Conservation (phyloP, 1,284 basidiomycete species). For the Lentinula novae-zelandiae region DNA sequence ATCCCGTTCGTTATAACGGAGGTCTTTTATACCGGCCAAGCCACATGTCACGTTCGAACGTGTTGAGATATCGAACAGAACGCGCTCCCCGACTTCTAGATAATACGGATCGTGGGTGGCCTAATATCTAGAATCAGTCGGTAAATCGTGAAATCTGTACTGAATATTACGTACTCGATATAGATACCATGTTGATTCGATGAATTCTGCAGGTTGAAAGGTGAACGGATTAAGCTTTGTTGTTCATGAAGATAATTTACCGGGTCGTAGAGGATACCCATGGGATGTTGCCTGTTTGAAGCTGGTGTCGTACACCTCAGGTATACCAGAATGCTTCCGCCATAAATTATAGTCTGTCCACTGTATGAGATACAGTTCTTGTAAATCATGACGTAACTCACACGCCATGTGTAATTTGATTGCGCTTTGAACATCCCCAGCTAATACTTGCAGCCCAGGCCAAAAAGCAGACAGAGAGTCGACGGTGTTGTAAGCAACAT, state of each 20-base stretch:
- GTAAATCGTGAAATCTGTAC: constrained; percentile 2
- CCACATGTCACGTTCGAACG: constrained; percentile 84
- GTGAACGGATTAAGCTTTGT: not conserved
- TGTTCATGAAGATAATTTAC: constrained; percentile 28
- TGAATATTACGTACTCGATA: constrained; percentile 64
- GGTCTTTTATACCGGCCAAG: constrained; percentile 75
- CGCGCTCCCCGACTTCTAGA: constrained; percentile 83
- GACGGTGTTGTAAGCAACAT: constrained; percentile 64
- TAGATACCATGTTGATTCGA: constrained; percentile 93
- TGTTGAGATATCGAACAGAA: constrained; percentile 71
- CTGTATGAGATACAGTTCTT: constrained; percentile 1
- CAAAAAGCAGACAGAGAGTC: constrained; percentile 87
- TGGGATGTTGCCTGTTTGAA: constrained; percentile 70
- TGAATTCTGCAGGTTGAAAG: constrained; percentile 56
- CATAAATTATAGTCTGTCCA: constrained; percentile 84
- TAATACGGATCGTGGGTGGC: constrained; percentile 91
- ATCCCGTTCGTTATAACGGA: constrained; percentile 76
- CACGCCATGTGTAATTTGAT: constrained; percentile 84
- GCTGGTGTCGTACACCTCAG: constrained; percentile 86
- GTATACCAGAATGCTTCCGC: constrained; percentile 79
- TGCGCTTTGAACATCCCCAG: constrained; percentile 86
- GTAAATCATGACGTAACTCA: constrained; percentile 29
- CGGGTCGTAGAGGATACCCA: constrained; percentile 83
- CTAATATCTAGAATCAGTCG: constrained; percentile 33
- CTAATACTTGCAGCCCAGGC: constrained; percentile 85